phyloP scores from a whole-genome alignment of 148 eudicot genomes.

The Rhododendron kiyosumense region DNA sequence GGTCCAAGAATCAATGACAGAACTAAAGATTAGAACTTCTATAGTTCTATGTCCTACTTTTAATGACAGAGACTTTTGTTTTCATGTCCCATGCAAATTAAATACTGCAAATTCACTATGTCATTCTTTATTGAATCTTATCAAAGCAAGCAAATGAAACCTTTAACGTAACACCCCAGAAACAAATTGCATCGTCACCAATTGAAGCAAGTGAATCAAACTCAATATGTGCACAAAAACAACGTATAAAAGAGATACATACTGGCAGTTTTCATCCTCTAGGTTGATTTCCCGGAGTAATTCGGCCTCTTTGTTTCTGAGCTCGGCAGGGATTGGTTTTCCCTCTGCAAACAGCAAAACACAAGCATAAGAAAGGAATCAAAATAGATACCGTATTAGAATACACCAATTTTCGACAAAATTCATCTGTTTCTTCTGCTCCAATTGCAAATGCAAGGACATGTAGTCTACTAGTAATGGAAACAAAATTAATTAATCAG shows the following conservation, averaged over 20 bases:
- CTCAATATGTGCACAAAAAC: too few species aligned
- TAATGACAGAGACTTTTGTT: neutral
- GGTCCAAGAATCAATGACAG: neutral
- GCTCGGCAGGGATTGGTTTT: slow-evolving; percentile 91
- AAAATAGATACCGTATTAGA: neutral
- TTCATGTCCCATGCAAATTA: neutral
- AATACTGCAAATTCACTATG: neutral
- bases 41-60: neutral
- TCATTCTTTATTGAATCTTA: neutral
- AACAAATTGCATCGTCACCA: neutral
- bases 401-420: too few species aligned
- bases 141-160: neutral
- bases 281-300: slow-evolving; percentile 89
- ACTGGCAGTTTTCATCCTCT: slow-evolving; percentile 84
- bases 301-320: slow-evolving; percentile 80
- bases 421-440: too few species aligned
- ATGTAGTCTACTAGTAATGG: too few species aligned
- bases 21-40: neutral
- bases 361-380: neutral
- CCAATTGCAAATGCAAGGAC: too few species aligned
- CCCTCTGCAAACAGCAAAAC: slow-evolving; percentile 44
- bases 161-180: neutral
- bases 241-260: slow-evolving; percentile 1
- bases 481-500: too few species aligned
- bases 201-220: neutral